A percentile compares a stretch with the other conserved stretches of the same genome.
These are phyloP conservation scores for Yueomyces sinensis DNA, from an alignment of 805 yeast species.

Conservation along the genomic window DNA sequence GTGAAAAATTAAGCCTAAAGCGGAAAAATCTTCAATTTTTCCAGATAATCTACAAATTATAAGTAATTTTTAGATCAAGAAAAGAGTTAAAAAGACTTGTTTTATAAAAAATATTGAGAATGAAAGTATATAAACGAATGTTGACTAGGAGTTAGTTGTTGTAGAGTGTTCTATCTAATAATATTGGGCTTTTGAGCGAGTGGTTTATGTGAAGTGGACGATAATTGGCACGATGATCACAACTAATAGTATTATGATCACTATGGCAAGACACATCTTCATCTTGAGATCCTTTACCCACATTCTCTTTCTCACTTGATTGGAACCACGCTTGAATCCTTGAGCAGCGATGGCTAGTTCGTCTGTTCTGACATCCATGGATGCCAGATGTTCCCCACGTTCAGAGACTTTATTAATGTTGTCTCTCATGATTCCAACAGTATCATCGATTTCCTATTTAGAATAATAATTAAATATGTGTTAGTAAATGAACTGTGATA, in stretches of 20 bases:
- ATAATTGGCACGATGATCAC: conserved; percentile 87
- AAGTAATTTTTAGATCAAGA: no score
- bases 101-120: no score
- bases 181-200: neutral
- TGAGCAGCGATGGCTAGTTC: conserved; percentile 83
- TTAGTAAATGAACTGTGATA: neutral
- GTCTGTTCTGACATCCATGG: conserved; percentile 84
- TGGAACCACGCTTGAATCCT: conserved; percentile 91
- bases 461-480: neutral
- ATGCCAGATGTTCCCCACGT: conserved; percentile 80
- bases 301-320: conserved; percentile 93
- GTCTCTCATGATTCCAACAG: conserved; percentile 98
- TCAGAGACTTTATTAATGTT: conserved; percentile 91
- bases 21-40: no score
- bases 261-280: conserved; percentile 76
- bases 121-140: neutral
- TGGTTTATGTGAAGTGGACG: conserved; percentile 60
- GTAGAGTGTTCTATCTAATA: no score
- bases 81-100: neutral
- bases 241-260: conserved; percentile 65
- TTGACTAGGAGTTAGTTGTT: neutral
- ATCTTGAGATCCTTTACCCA: conserved; percentile 98
- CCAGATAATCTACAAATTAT: no score
- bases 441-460: conserved; percentile 68
- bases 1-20: no score